A percentile compares a stretch with the other conserved stretches of the same genome.
Evolutionary conservation across 495 filamentous ascomycete species (phyloP).

Genomic region (Hyaloscypha variabilis): DNA sequence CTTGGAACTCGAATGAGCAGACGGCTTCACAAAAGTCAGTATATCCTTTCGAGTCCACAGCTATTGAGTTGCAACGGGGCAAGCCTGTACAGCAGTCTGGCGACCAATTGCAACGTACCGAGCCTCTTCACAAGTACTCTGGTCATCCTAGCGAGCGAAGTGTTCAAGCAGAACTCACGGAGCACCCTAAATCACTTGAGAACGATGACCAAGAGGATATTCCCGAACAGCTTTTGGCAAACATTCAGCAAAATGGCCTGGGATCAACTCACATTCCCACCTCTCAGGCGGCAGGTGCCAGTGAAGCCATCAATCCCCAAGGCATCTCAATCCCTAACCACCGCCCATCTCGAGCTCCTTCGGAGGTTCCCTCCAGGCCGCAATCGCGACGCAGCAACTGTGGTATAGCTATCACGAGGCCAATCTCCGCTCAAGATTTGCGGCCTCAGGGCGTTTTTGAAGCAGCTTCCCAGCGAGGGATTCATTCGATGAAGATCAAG

Average conservation of each 20-base stretch:
- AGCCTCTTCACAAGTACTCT: not conserved
- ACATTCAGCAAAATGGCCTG: not conserved
- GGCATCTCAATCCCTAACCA: not conserved
- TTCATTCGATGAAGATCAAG: slow-evolving; percentile 5
- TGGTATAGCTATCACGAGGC: slow-evolving; percentile 6
- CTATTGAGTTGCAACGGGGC: not conserved
- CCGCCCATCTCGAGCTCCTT: slow-evolving; percentile 1
- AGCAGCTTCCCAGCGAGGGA: not conserved
- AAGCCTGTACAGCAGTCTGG: not conserved
- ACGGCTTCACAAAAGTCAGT: not conserved
- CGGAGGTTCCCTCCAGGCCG: slow-evolving; percentile 1
- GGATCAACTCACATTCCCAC: not conserved
- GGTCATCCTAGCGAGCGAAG: not conserved
- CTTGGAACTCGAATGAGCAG: not conserved
- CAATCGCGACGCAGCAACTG: slow-evolving; percentile 17
- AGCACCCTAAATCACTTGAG: not conserved
- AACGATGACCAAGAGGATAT: not conserved
- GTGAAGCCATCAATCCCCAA: not conserved
- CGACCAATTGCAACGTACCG: not conserved
- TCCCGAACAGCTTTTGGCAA: not conserved
- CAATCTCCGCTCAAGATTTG: not conserved
- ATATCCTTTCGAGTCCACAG: not conserved
- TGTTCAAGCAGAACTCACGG: not conserved
- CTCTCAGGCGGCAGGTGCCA: not conserved
- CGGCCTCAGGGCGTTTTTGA: not conserved